These are phyloP conservation scores for Yamadazyma triangularis DNA, from an alignment of 1,139 yeast species.

Conservation along the genomic window DNA sequence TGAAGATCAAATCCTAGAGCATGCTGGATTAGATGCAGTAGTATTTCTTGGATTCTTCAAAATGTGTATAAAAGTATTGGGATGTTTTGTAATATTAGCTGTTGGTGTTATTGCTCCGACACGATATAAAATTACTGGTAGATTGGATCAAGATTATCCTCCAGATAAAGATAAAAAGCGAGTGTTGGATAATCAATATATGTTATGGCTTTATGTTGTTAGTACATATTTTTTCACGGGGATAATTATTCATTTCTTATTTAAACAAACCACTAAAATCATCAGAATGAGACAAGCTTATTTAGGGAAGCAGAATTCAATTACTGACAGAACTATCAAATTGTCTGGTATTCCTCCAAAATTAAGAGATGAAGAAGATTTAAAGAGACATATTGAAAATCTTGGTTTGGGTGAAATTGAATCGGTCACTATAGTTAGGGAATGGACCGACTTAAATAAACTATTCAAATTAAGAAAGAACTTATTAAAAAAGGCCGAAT, in stretches of 20 bases:
- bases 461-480: conserved; percentile 57
- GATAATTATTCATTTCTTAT: conserved; percentile 29
- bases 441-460: conserved; percentile 72
- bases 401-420: conserved; percentile 79
- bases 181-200: conserved; percentile 15
- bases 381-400: conserved; percentile 70
- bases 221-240: conserved; percentile 41
- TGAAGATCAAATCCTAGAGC: conserved; percentile 76
- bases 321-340: conserved; percentile 45
- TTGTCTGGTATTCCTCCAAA: conserved; percentile 62
- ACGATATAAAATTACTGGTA: conserved; percentile 66
- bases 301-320: conserved; percentile 39
- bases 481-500: conserved; percentile 57
- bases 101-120: conserved; percentile 68
- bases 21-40: conserved; percentile 92
- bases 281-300: conserved; percentile 38
- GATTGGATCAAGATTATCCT: conserved; percentile 48
- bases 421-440: conserved; percentile 71
- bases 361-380: conserved; percentile 61
- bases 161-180: conserved; percentile 36
- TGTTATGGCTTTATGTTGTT: conserved; percentile 37
- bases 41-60: conserved; percentile 75
- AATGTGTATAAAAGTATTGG: conserved; percentile 64
- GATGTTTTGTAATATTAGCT: conserved; percentile 58
- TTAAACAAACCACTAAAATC: conserved; percentile 33